Percentiles rank a stretch among this genome's conserved stretches.
Evolutionary conservation across 257 asterid species (phyloP).

Genomic region (Apocynum venetum): DNA sequence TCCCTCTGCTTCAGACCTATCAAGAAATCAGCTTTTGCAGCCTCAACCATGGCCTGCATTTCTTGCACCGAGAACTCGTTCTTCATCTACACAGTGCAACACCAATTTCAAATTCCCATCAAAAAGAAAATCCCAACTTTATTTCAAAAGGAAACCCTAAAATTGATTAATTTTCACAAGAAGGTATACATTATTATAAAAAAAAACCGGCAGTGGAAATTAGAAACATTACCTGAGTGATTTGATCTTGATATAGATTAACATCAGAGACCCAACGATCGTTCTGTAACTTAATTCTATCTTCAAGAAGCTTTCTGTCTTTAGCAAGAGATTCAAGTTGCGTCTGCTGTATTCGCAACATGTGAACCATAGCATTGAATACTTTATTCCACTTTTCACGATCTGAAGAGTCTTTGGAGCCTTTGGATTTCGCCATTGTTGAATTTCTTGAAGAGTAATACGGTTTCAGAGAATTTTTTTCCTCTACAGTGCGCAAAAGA

Average conservation of each 20-base stretch:
- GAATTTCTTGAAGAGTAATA: not conserved
- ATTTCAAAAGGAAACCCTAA: constrained; percentile 8
- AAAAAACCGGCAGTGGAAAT: not conserved
- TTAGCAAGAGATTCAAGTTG: constrained; percentile 32
- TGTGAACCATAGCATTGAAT: constrained; percentile 40
- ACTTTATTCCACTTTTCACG: constrained; percentile 51
- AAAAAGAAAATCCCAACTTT: constrained; percentile 13
- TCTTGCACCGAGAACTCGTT: constrained; percentile 41
- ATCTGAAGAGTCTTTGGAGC: constrained; percentile 24
- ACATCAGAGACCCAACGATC: constrained; percentile 32
- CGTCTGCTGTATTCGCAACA: constrained; percentile 40
- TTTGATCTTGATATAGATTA: constrained; percentile 29
- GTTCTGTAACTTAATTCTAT: constrained; percentile 28
- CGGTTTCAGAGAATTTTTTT: not conserved
- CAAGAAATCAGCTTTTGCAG: constrained; percentile 38
- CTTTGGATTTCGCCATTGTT: constrained; percentile 51
- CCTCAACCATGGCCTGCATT: constrained; percentile 43
- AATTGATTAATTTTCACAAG: constrained; percentile 1
- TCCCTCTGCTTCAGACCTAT: constrained; percentile 61
- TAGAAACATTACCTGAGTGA: constrained; percentile 43
- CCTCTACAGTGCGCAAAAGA: not conserved
- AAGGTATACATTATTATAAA: not conserved
- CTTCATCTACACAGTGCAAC: constrained; percentile 29
- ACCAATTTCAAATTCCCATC: not conserved
- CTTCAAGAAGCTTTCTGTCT: constrained; percentile 60